Evolutionary conservation across 148 eudicot species (phyloP).

Genomic region (Spergularia bocconei): DNA sequence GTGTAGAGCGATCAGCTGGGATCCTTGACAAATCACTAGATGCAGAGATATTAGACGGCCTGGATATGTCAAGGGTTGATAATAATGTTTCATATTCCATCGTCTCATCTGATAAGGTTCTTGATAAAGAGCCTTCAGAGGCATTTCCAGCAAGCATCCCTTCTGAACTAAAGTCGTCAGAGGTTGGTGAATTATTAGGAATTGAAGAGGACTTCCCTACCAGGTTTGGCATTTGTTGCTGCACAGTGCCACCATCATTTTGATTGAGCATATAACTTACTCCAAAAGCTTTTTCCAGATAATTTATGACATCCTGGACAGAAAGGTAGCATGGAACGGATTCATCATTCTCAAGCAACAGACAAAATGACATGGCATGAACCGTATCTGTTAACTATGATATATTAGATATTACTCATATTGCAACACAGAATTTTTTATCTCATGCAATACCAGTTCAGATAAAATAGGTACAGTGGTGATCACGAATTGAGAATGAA

Average conservation of each 20-base stretch:
- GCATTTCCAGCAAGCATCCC: constrained; percentile 35
- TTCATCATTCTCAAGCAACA: constrained; percentile 3
- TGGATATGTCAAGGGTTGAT: constrained; percentile 62
- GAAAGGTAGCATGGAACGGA: background rate
- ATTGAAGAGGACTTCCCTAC: constrained; percentile 58
- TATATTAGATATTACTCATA: no score
- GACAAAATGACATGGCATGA: no score
- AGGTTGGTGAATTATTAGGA: constrained; percentile 44
- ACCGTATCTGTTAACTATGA: no score
- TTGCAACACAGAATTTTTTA: no score
- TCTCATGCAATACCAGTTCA: no score
- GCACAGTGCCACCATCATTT: constrained; percentile 54
- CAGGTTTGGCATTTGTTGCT: constrained; percentile 45
- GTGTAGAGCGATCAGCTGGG: constrained; percentile 52
- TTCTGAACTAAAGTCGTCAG: constrained; percentile 57
- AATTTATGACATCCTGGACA: constrained; percentile 72
- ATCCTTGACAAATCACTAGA: constrained; percentile 46
- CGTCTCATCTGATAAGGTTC: constrained; percentile 86
- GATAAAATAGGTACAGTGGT: no score
- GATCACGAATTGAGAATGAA: no score
- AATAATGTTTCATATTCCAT: constrained; percentile 69
- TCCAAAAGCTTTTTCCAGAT: constrained; percentile 68
- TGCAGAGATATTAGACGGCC: constrained; percentile 48
- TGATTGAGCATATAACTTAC: constrained; percentile 50
- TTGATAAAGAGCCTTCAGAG: constrained; percentile 58